Evolutionary conservation across 306 rosid species (phyloP).

Genomic region (Ceratonia siliqua): DNA sequence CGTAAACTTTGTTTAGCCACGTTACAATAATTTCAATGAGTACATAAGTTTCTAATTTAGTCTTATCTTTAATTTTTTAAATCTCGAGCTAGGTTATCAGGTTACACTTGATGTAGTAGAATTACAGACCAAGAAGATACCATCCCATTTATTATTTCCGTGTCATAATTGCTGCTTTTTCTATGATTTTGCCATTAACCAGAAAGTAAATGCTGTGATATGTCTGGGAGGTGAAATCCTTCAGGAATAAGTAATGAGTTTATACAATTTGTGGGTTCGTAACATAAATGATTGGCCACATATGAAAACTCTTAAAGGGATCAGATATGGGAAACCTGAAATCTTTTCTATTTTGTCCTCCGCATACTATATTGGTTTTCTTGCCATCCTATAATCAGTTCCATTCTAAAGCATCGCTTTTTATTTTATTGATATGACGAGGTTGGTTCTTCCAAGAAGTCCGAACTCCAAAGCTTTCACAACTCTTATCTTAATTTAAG

Average conservation of each 20-base stretch:
- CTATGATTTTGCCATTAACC: neutral
- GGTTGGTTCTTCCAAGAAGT: too few relatives aligned
- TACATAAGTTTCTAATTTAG: neutral
- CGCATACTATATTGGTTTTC: too few relatives aligned
- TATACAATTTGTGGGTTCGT: neutral
- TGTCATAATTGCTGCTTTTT: neutral
- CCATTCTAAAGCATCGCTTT: too few relatives aligned
- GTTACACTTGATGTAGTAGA: neutral
- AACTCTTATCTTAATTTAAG: too few relatives aligned
- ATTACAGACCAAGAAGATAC: neutral
- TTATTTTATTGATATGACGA: too few relatives aligned
- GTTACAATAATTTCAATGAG: neutral
- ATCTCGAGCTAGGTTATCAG: neutral
- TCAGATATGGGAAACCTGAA: neutral
- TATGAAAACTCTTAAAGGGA: neutral
- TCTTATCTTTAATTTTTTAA: neutral
- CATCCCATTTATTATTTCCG: neutral
- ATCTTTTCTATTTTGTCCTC: neutral
- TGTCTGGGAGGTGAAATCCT: neutral
- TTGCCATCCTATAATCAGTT: too few relatives aligned
- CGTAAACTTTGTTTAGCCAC: constrained; percentile 1
- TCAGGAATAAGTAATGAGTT: neutral
- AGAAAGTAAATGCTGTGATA: neutral
- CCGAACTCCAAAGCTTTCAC: too few relatives aligned
- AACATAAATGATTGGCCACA: neutral